Evolutionary conservation across 163 green algal species (phyloP), one percentile per base, ranked within the genome.

Genomic region (Prototheca stagnorum): DNA sequence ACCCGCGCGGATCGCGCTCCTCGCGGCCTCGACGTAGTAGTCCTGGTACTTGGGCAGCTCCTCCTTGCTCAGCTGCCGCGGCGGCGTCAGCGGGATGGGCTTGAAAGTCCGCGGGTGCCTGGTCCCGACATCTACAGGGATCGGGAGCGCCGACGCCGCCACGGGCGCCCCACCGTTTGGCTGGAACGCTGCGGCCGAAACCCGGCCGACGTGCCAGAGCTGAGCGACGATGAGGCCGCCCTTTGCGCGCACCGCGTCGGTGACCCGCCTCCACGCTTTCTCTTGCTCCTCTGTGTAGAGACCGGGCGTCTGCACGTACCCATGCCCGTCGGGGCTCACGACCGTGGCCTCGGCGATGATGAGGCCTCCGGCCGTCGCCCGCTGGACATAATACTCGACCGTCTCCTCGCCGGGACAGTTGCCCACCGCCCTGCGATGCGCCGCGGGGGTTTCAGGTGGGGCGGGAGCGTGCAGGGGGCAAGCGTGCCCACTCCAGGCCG

Each of bases 231-330:
- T 84, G 4, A 61, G 9, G 5, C 56, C 64, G 5, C 74, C 78
- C 58, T 81, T 78, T 39, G 65, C 67, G 9, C 83, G 47, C 17
- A 92, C 80, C 0, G 75, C 74, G 37, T 70, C 19, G 0, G 74
- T 57, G 6, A 90, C 64, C 0, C 68, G 76, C 63, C 83, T 82
- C 81, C 81, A 92, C 0, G 54, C 76, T 12, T 78, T 67, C 8
- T 81, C 35, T 41, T 92, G 80, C 67, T 82, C 56, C 24, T 65
- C 7, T 0, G 54, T 69, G 48, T 71, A 75, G 27, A 87, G 73
- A 16, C 54, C 59, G 26, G 64, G 54, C 4, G 39, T 55, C 28
- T 16, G 31, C 25, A 47, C 55, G 43, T 65, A 68, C n/a, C 46
- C 54, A 6, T 36, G 40, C 21, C 26, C 54, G 26, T 28, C 2